phyloP scores from a whole-genome alignment of 2,329 filamentous ascomycete species.

The Aureobasidium sp. region DNA sequence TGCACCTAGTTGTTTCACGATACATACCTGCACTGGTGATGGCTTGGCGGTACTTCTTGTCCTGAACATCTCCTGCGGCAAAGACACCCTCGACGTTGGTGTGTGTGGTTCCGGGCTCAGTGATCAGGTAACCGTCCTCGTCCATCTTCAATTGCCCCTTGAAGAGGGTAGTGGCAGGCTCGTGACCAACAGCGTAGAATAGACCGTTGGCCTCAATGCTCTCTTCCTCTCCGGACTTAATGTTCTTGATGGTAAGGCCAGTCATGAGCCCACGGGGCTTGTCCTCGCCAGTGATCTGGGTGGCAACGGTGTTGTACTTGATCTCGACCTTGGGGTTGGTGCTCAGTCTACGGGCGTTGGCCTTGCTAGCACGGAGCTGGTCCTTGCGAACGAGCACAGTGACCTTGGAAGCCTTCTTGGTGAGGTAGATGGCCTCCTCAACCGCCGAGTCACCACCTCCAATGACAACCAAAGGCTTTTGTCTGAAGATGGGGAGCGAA shows the following conservation, averaged over 20 bases:
- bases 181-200: conserved; percentile 96
- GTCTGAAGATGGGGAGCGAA: conserved; percentile 91
- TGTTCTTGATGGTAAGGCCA: conserved; percentile 75
- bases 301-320: conserved; percentile 71
- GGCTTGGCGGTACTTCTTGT: conserved; percentile 95
- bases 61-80: conserved; percentile 94
- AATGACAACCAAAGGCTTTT: conserved; percentile 92
- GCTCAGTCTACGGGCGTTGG: conserved; percentile 81
- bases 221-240: conserved; percentile 65
- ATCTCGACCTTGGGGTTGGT: conserved; percentile 85
- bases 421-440: conserved; percentile 94
- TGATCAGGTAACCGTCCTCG: conserved; percentile 82
- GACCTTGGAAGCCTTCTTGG: conserved; percentile 93
- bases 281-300: conserved; percentile 76
- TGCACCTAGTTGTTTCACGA: neutral
- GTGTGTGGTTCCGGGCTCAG: conserved; percentile 76
- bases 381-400: conserved; percentile 87
- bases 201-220: conserved; percentile 84
- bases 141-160: conserved; percentile 87
- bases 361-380: conserved; percentile 75
- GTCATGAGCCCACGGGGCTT: conserved; percentile 73
- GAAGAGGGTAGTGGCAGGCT: conserved; percentile 83
- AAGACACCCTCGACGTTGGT: conserved; percentile 91
- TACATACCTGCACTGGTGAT: conserved; percentile 88
- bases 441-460: conserved; percentile 94